These are phyloP conservation scores for Paramecium sexaurelia DNA, from an alignment of 73 alveolate species.

Conservation along the genomic window DNA sequence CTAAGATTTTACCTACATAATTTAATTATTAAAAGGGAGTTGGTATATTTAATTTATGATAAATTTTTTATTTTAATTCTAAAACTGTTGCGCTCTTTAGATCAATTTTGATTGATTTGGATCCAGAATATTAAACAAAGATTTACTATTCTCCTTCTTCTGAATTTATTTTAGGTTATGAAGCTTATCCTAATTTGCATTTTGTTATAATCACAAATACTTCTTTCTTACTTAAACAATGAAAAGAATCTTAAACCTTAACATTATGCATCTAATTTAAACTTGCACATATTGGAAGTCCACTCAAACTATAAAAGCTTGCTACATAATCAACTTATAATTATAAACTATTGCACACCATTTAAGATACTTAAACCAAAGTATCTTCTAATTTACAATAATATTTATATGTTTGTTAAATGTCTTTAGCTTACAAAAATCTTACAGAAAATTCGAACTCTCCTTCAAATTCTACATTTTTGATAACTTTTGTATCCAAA, in stretches of 20 bases:
- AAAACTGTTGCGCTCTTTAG: neutral
- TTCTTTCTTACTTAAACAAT: neutral
- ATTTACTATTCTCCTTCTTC: neutral
- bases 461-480: neutral
- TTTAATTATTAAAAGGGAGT: neutral
- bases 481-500: neutral
- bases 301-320: neutral
- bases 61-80: conserved; percentile 16
- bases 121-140: neutral
- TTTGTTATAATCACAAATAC: neutral
- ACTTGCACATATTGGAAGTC: neutral
- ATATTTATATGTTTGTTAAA: neutral
- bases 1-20: conserved; percentile 4
- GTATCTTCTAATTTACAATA: neutral
- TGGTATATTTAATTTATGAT: conserved; percentile 22
- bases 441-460: neutral
- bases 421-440: neutral
- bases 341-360: neutral
- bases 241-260: neutral
- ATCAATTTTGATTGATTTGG: neutral
- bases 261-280: neutral
- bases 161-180: neutral
- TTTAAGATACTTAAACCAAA: neutral
- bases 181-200: neutral
- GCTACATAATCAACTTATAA: neutral